Percentiles rank a stretch among this genome's conserved stretches.
These are phyloP conservation scores for Penicillium paxilli DNA, from an alignment of 495 filamentous ascomycete species.

Conservation along the genomic window DNA sequence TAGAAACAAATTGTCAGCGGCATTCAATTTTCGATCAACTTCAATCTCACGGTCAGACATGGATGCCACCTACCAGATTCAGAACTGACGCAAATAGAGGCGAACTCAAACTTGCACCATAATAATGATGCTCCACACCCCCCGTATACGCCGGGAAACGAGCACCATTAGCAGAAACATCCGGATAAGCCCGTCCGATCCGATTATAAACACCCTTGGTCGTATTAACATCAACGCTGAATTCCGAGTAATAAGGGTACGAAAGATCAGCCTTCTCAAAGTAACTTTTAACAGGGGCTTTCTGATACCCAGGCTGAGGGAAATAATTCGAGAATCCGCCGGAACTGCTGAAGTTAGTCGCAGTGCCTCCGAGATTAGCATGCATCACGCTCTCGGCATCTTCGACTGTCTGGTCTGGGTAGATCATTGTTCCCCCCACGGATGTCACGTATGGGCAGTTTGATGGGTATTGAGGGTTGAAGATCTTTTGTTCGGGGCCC, in stretches of 20 bases:
- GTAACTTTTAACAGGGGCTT: conserved; percentile 48
- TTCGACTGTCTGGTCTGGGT: conserved; percentile 36
- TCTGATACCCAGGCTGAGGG: conserved; percentile 58
- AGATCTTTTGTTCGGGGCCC: conserved; percentile 43
- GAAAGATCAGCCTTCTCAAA: conserved; percentile 46
- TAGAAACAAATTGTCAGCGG: not conserved
- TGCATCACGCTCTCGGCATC: conserved; percentile 44
- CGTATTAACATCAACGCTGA: conserved; percentile 35
- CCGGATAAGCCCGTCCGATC: conserved; percentile 62
- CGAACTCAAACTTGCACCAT: conserved; percentile 57
- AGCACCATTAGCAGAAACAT: conserved; percentile 62
- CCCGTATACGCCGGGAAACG: conserved; percentile 48
- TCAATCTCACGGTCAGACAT: too few species aligned
- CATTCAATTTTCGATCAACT: too few species aligned
- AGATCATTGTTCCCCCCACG: conserved; percentile 51
- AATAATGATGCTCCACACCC: conserved; percentile 38
- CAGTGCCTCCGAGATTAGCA: conserved; percentile 27
- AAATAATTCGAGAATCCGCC: conserved; percentile 73
- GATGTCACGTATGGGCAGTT: conserved; percentile 55
- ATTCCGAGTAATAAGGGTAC: conserved; percentile 40
- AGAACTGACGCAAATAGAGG: conserved; percentile 58
- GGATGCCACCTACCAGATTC: conserved; percentile 36
- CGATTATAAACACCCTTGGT: conserved; percentile 57
- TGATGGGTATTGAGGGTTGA: conserved; percentile 50
- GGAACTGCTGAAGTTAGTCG: conserved; percentile 51